Evolutionary conservation across 2,329 filamentous ascomycete species (phyloP), one percentile per base, ranked within the genome.

Genomic region (Xylariaceae sp.): DNA sequence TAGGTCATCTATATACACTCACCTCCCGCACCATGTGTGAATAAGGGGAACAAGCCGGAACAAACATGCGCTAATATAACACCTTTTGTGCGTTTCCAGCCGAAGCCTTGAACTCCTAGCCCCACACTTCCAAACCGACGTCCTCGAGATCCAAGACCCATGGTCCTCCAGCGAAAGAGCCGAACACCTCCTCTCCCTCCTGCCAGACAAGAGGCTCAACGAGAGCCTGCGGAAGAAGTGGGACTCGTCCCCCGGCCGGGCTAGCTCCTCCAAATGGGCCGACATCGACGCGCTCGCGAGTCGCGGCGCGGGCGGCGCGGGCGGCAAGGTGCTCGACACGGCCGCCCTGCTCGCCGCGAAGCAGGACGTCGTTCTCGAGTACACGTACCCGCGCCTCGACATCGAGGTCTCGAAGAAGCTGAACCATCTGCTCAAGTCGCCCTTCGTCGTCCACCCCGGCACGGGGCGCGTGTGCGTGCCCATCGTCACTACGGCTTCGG

Each of bases 351-450:
- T 84, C 7, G 87, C 96, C 55, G 88, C 88, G 15, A 97, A 96
- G 66, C 88, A 96, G 61, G 92, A 97, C 59, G 85, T 98, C 46
- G 82, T 97, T 3, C 77, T 98, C 19, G 92, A 98, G 65, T 97
- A 98, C 66, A 96, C 92, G 5, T 98, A 98, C 63, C 92, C 92
- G 3, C 83, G 92, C 27, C 84, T 98, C 38, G 92, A 98, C 70
- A 89, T 92, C 46, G 88, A 95, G 63, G 92, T 98, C 59, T 92
- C 85, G 59, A 97, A 97, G 71, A 95, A 96, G 61, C 78, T 94
- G 41, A 97, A 96, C 68, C 92, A 98, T 74, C 78, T 98, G 73
- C 81, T 98, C 53, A 98, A 98, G 62, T 89, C 83, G 46, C 92
- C 92, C 1, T 98, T 98, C 57, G 90, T 96, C 44, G 83, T 98